These are phyloP conservation scores for Fraxinus excelsior DNA, from an alignment of 257 asterid genomes.

Conservation along the genomic window DNA sequence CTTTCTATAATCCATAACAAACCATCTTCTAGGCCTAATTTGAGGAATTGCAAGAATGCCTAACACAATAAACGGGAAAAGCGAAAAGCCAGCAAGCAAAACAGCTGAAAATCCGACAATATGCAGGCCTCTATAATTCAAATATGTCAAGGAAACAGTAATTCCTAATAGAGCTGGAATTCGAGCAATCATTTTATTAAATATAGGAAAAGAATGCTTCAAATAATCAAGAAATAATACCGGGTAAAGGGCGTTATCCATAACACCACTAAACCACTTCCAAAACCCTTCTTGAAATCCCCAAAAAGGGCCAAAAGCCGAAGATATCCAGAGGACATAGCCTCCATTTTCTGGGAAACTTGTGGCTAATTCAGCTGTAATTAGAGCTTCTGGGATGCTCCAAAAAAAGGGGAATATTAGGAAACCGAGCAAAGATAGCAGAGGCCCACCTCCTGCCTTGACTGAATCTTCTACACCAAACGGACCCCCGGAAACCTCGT, in stretches of 20 bases:
- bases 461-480: slow-evolving; percentile 94
- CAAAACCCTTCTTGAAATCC: slow-evolving; percentile 87
- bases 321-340: slow-evolving; percentile 80
- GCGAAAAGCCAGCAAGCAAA: slow-evolving; percentile 73
- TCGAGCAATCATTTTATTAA: slow-evolving; percentile 47
- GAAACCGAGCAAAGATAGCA: slow-evolving; percentile 74
- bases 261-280: slow-evolving; percentile 96
- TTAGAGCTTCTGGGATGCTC: slow-evolving; percentile 90
- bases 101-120: slow-evolving; percentile 81
- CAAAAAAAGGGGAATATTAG: slow-evolving; percentile 73
- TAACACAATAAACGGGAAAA: slow-evolving; percentile 65
- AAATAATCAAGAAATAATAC: slow-evolving; percentile 87
- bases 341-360: slow-evolving; percentile 86
- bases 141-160: slow-evolving; percentile 58
- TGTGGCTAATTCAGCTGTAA: slow-evolving; percentile 83
- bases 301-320: slow-evolving; percentile 85
- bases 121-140: slow-evolving; percentile 76
- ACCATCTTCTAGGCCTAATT: slow-evolving; percentile 63
- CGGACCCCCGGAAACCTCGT: slow-evolving; percentile 94
- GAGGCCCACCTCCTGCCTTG: slow-evolving; percentile 75
- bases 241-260: slow-evolving; percentile 95
- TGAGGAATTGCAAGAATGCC: slow-evolving; percentile 61
- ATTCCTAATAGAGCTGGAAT: slow-evolving; percentile 72
- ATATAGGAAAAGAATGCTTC: slow-evolving; percentile 71
- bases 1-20: slow-evolving; percentile 50